Evolutionary conservation across 768 basidiomycete species (phyloP), one percentile per base, ranked within the genome.

Genomic region (Mycena vitilis): DNA sequence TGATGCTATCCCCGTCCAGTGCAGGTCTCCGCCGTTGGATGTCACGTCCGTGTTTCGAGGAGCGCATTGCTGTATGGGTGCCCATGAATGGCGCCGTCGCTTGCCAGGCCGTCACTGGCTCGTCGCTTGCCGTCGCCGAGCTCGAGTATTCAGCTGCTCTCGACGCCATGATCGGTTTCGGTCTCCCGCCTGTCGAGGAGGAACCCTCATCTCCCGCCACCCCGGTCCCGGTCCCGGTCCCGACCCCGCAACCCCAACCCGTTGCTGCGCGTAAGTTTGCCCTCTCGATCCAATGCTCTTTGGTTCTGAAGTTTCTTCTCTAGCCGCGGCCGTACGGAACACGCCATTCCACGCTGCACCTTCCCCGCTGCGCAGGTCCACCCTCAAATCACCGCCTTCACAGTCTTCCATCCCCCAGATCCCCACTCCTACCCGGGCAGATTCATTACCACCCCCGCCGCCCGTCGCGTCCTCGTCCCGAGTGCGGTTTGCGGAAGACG

Each of bases 31-130:
- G 83, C 49, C 84, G 80, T n/a, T 95, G 93, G 93, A 83, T 88
- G 68, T 81, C 83, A 44, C 89, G 93, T 5, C 89, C 91, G 30
- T 91, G 90, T 75, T 94, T 92, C 76, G 93, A 95, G 77, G 91
- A 94, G 63, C 83, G 92, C 38, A 80, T 86, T 69, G 78, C 81
- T 34, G 81, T 92, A 5, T 91, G 89, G 81, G 77, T 85, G 15
- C 81, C 82, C 5, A 74, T 78, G 25, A 81, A 81, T 22, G 80
- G 75, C 20, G 81, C 76, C 15, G 76, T 85, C 44, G 74, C 81
- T 22, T 67, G 81, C 42, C 76, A 77, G 20, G 82, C 80, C 20
- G 83, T 91, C 53, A 73, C 81, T 38, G 85, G 89, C 58, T 80
- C 84, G 20, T 77, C 82, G 37, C 76, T 87, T 23, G 91, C 88